Evolutionary conservation across 257 asterid species (phyloP), one percentile per base, ranked within the genome.

Genomic region (Solanum lycopersicoides): DNA sequence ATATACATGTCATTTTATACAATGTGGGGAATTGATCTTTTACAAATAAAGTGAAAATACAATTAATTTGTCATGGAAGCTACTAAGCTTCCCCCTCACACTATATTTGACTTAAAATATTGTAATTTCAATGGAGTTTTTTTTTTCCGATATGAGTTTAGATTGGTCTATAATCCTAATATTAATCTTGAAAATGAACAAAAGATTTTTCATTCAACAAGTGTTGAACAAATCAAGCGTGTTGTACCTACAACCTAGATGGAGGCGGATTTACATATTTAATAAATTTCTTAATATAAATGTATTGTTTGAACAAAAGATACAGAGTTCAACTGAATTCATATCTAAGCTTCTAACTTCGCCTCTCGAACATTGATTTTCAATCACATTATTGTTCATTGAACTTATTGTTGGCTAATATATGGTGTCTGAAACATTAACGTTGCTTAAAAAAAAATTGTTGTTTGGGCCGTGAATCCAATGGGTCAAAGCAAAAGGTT

Each of bases 251-350:
- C 6, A 65, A 12, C 8, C 72, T 12, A n/a, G 35, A 65, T 65
- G 5, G 72, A 65, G 34, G 9, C 2, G 0, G 1, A 12, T 12
- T 25, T 6, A 12, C 14, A 25, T 12, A 25, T 66, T 28, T 28
- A 66, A 65, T 65, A 25, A 65, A 2, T 2, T 65, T 65, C 0
- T 65, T 65, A n/a, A 66, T 25, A 23, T 3, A 66, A 25, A 25
- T 4, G 0, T 66, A 28, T 28, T 12, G 7, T 66, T 3, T 12
- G 0, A 66, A 15, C 35, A 28, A 66, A 66, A 66, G 0, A 12
- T 66, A 28, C 2, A 6, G 0, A 28, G 2, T 68, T 68, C 3
- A 68, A 1, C 0, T 0, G 3, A 68, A 68, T 14, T 4, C 21
- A 3, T 28, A 68, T 13, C 6, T 2, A 15, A 3, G 2, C 23